Evolutionary conservation across 768 basidiomycete species (phyloP).

Genomic region (Panellus pusillus): DNA sequence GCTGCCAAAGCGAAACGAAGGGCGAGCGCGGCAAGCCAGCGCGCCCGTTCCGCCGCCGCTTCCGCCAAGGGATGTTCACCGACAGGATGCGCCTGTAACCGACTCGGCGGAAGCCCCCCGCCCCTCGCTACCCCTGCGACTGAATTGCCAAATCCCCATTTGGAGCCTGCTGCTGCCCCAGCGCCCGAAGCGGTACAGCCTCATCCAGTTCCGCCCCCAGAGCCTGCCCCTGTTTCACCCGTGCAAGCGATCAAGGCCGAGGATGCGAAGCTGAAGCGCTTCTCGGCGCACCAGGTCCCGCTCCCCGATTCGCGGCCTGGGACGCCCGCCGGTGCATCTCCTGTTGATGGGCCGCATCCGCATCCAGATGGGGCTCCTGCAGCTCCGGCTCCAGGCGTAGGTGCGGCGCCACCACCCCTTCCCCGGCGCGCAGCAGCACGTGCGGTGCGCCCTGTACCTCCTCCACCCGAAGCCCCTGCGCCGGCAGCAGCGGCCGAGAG

Average conservation of each 20-base stretch:
- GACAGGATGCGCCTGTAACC: neutral
- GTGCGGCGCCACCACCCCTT: slow-evolving; percentile 52
- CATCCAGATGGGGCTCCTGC: neutral
- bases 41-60: slow-evolving; percentile 7
- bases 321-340: slow-evolving; percentile 31
- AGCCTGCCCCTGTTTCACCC: slow-evolving; percentile 7
- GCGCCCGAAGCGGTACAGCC: neutral
- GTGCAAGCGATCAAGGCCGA: slow-evolving; percentile 8
- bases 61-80: neutral
- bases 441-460: slow-evolving; percentile 32
- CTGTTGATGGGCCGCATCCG: slow-evolving; percentile 32
- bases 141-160: neutral
- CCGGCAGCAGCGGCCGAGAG: slow-evolving; percentile 2
- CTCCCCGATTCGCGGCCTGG: slow-evolving; percentile 47
- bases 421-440: slow-evolving; percentile 67
- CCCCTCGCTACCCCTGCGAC: too few species aligned
- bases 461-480: slow-evolving; percentile 5
- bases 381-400: neutral
- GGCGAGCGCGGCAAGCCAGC: slow-evolving; percentile 26
- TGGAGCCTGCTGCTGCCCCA: slow-evolving; percentile 1
- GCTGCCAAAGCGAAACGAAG: slow-evolving; percentile 49
- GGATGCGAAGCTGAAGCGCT: slow-evolving; percentile 12
- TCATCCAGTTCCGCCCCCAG: neutral
- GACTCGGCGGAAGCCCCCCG: too few species aligned
- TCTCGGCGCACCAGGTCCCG: slow-evolving; percentile 37